Conservation (phyloP, 768 basidiomycete species). For the Mycena chlorophos region DNA sequence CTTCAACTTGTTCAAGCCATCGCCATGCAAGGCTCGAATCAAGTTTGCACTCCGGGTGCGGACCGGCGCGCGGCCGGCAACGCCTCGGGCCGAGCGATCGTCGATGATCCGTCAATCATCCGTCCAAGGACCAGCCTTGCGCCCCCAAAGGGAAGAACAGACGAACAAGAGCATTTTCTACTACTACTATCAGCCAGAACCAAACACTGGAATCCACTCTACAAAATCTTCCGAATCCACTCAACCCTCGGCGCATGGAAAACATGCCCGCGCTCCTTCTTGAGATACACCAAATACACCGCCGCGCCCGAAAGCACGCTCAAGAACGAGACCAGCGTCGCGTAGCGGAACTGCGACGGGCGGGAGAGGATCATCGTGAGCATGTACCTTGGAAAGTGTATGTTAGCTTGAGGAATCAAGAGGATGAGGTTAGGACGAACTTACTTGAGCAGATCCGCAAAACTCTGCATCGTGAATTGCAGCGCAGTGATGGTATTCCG, state of each 20-base stretch:
- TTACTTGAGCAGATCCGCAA: constrained; percentile 30
- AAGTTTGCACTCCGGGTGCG: no score
- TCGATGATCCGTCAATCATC: no score
- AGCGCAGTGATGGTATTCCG: constrained; percentile 43
- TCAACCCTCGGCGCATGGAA: constrained; percentile 26
- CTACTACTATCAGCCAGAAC: no score
- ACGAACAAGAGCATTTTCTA: no score
- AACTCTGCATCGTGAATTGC: constrained; percentile 40
- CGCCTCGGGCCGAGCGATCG: no score
- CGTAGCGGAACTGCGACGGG: constrained; percentile 26
- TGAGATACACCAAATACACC: constrained; percentile 32
- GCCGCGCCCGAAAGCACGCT: constrained; percentile 31
- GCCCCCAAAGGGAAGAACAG: no score
- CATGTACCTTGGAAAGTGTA: constrained; percentile 10
- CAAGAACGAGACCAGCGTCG: constrained; percentile 28
- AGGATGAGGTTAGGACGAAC: constrained; percentile 14
- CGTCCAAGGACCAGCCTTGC: no score
- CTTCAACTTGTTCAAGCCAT: no score
- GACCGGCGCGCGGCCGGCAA: no score
- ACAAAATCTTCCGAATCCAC: constrained; percentile 23
- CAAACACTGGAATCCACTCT: no score
- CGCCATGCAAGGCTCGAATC: no score
- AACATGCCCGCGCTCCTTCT: constrained; percentile 34
- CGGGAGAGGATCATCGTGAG: constrained; percentile 23
- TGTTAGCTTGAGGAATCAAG: background rate